Evolutionary conservation across 2,329 filamentous ascomycete genomes (phyloP).

Genomic region (Ophiostoma ips): DNA sequence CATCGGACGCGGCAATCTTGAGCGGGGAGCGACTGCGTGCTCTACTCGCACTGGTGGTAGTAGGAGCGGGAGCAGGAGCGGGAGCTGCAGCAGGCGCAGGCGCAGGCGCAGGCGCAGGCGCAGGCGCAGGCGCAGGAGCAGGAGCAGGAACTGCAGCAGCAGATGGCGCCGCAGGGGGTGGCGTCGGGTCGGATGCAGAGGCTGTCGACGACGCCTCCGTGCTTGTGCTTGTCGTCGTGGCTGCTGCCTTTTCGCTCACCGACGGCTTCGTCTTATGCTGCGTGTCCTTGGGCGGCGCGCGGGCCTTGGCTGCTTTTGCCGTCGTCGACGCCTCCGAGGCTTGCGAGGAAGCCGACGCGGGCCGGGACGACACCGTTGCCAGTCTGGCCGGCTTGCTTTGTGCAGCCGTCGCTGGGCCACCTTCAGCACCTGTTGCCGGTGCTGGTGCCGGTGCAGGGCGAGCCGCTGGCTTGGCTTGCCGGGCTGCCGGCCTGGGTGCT

Average conservation of each 20-base stretch:
- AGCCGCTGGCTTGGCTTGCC: background rate
- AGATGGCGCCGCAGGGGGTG: background rate
- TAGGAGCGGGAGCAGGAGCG: conserved; percentile 8
- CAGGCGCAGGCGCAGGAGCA: conserved; percentile 1
- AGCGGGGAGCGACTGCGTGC: conserved; percentile 11
- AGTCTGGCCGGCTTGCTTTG: background rate
- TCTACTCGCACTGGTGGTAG: background rate
- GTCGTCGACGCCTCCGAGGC: conserved; percentile 5
- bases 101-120: conserved; percentile 5
- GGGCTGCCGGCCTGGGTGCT: background rate
- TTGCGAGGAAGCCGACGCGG: conserved; percentile 8
- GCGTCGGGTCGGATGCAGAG: background rate
- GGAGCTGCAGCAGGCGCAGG: background rate
- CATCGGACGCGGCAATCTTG: conserved; percentile 11
- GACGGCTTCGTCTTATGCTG: background rate
- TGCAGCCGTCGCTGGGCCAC: background rate
- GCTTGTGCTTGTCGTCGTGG: background rate
- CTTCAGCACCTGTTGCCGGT: background rate
- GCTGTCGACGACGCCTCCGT: background rate
- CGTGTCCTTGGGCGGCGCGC: background rate
- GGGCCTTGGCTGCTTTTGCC: background rate
- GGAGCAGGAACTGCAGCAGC: conserved; percentile 9
- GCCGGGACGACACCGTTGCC: conserved; percentile 10
- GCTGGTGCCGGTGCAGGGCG: background rate
- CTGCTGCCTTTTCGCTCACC: background rate